Base-by-base conservation (phyloP, 2,329 filamentous ascomycete genomes). In the Claviceps africana region DNA sequence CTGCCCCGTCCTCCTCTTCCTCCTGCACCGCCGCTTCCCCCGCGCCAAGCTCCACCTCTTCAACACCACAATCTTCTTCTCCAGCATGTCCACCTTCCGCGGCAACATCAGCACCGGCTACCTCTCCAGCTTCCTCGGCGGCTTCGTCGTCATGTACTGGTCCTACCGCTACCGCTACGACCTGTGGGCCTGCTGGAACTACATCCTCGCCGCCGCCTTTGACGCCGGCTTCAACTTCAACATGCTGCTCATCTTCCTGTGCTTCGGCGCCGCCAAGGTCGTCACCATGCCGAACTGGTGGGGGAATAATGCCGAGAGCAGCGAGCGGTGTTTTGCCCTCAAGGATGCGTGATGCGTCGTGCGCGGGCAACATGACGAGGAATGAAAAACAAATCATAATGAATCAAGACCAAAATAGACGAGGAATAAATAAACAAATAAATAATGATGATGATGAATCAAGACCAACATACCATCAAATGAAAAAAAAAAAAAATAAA, bases 41-140 rank as follows among this genome's bases (percentile, higher is more conserved):
- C 67, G 66, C 2, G 68, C 71, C 15, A 77, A 77, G 35, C 78
- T 72, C 57, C 72, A 77, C 31, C 70, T 82, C 19, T 79, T 73
- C 72, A 83, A 82, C 58, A 73, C 75, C 21, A 82, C 77, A 4
- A 82, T 82, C 51, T 82, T 82, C 66, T 81, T 78, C 61, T 74
- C 73, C 2, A 70, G 72, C 4, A 64, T 79, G 53, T 66, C 76
- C 0, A 68, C 67, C 42, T 82, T 82, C 62, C 81, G 79, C 59
- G 79, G 79, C 4, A 82, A 83, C 58, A 67, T 82, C 49, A 78
- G 73, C 53, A 81, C 79, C 0, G 79, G 79, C 0, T 78, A 78
- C 58, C 70, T 75, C 13, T 77, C 74, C 22, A 69, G 69, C 17
- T 77, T 81, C 54, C 71, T 82, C 15, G 78, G 77, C n/a, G 78